These are phyloP conservation scores for Neocatenulostroma microsporum DNA, from an alignment of 2,329 filamentous ascomycete species.

Conservation along the genomic window DNA sequence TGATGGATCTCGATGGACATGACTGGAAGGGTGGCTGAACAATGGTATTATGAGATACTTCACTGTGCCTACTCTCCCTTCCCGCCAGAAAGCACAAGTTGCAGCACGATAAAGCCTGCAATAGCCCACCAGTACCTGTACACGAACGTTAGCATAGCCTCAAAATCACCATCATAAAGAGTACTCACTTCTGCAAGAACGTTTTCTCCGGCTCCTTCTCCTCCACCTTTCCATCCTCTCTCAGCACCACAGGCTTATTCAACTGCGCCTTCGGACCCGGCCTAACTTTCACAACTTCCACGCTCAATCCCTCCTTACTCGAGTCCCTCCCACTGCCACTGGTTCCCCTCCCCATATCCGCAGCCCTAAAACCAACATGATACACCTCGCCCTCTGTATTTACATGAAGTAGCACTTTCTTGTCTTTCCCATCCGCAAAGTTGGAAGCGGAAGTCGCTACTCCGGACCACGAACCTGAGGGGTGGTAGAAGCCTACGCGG, in stretches of 20 bases:
- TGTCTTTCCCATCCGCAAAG: constrained; percentile 35
- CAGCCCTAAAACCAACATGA: constrained; percentile 38
- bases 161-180: constrained; percentile 7
- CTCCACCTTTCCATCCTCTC: constrained; percentile 47
- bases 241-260: constrained; percentile 50
- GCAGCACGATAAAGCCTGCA: constrained; percentile 40
- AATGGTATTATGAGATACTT: too few relatives aligned
- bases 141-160: too few relatives aligned
- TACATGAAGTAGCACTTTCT: constrained; percentile 38
- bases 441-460: constrained; percentile 39
- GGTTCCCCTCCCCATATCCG: constrained; percentile 13
- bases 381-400: constrained; percentile 38
- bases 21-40: too few relatives aligned
- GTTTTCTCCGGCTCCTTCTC: constrained; percentile 41
- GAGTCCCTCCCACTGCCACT: constrained; percentile 10
- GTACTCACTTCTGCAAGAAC: constrained; percentile 44
- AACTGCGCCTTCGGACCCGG: constrained; percentile 36
- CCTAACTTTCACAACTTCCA: constrained; percentile 34
- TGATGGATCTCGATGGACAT: too few relatives aligned
- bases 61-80: constrained; percentile 23
- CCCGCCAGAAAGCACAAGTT: constrained; percentile 38
- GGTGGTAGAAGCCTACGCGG: constrained; percentile 37
- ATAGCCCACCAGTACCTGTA: constrained; percentile 46
- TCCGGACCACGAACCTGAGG: constrained; percentile 34
- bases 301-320: constrained; percentile 31